Evolutionary conservation across 805 yeast genomes (phyloP).

Genomic region (Blastobotrys chiropterorum): DNA sequence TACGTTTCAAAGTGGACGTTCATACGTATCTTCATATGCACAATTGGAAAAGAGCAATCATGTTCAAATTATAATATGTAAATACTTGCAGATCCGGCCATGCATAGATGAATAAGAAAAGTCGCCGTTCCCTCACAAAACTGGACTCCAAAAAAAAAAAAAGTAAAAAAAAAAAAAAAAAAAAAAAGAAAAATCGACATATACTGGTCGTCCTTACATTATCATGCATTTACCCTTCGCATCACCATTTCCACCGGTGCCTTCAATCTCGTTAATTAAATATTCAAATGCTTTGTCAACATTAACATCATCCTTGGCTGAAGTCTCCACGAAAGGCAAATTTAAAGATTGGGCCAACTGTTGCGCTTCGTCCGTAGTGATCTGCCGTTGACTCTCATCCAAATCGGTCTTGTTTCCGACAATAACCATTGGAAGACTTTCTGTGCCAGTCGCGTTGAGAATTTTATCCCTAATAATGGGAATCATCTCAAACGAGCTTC

Average conservation of each 20-base stretch:
- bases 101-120: too few species aligned
- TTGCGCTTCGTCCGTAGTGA: constrained; percentile 45
- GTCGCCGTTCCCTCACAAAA: too few species aligned
- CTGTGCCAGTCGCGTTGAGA: constrained; percentile 52
- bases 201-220: neutral
- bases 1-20: too few species aligned
- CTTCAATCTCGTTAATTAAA: constrained; percentile 22
- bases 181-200: neutral
- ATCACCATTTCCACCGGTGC: constrained; percentile 10
- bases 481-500: constrained; percentile 61
- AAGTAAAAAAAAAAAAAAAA: neutral
- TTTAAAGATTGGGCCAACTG: constrained; percentile 50
- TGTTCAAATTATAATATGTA: too few species aligned
- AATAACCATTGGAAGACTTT: constrained; percentile 59
- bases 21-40: too few species aligned
- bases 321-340: constrained; percentile 63
- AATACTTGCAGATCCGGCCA: too few species aligned
- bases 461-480: constrained; percentile 66
- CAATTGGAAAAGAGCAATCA: too few species aligned
- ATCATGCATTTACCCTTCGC: constrained; percentile 13
- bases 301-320: constrained; percentile 62
- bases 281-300: constrained; percentile 33
- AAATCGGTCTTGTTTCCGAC: constrained; percentile 64
- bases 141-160: constrained; percentile 1
- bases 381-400: constrained; percentile 46